These are phyloP conservation scores for Coemansia sp. DNA, from an alignment of 192 early-diverging fungal species.

Conservation along the genomic window DNA sequence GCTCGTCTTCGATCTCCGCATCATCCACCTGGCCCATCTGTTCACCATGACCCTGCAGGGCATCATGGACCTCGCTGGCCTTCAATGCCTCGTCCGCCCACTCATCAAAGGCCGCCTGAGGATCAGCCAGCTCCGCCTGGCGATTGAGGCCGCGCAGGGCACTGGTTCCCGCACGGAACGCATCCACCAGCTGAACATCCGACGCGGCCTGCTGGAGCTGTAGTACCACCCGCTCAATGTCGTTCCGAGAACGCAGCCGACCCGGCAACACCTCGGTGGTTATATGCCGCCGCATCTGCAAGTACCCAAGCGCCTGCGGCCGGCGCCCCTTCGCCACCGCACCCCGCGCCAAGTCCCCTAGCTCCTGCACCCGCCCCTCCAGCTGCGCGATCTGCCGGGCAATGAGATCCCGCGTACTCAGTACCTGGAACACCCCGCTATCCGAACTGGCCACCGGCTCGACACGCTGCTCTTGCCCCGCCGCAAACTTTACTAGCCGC, in stretches of 20 bases:
- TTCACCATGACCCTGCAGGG: not conserved
- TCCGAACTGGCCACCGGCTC: slow-evolving; percentile 18
- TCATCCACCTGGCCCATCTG: slow-evolving; percentile 1
- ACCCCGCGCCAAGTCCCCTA: slow-evolving; percentile 7
- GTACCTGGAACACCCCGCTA: slow-evolving; percentile 21
- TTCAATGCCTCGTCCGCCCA: slow-evolving; percentile 24
- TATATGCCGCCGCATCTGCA: slow-evolving; percentile 17
- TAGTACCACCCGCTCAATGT: slow-evolving; percentile 13
- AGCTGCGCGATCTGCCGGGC: slow-evolving; percentile 12
- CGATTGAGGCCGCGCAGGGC: slow-evolving; percentile 20
- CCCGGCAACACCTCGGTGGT: slow-evolving; percentile 11
- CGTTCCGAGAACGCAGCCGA: slow-evolving; percentile 15
- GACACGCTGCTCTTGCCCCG: not conserved
- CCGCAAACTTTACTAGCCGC: slow-evolving; percentile 31
- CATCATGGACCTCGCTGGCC: slow-evolving; percentile 11
- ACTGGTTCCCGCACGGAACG: slow-evolving; percentile 19
- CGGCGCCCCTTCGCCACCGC: slow-evolving; percentile 7
- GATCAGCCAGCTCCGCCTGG: slow-evolving; percentile 1
- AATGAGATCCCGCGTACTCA: slow-evolving; percentile 6
- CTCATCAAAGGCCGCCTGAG: slow-evolving; percentile 10
- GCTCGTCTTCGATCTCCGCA: slow-evolving; percentile 29
- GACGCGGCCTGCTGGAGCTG: slow-evolving; percentile 33
- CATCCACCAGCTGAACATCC: slow-evolving; percentile 27
- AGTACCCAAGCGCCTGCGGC: slow-evolving; percentile 9
- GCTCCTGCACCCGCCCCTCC: slow-evolving; percentile 5